phyloP scores from a whole-genome alignment of 2,329 filamentous ascomycete genomes.

The Clathrospora elynae region DNA sequence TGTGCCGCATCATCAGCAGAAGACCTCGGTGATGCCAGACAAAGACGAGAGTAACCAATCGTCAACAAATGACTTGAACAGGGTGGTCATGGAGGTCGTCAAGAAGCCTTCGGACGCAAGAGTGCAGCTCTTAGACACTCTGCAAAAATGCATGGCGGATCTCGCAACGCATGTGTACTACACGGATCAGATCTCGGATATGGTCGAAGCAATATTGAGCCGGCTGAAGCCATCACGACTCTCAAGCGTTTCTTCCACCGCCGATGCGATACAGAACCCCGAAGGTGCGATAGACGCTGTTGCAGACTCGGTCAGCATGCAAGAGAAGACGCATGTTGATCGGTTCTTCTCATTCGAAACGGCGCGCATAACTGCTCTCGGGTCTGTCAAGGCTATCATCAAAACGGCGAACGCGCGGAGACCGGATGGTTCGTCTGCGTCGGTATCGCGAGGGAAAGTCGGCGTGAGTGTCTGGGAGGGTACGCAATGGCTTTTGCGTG shows the following conservation, averaged over 20 bases:
- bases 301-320: conserved; percentile 54
- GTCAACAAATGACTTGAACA: conserved; percentile 25
- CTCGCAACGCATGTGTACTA: conserved; percentile 96
- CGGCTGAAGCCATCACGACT: conserved; percentile 71
- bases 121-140: conserved; percentile 67
- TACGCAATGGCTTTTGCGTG: conserved; percentile 90
- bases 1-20: conserved; percentile 48
- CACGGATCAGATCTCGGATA: conserved; percentile 92
- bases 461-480: conserved; percentile 89
- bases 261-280: conserved; percentile 59
- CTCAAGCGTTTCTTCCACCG: conserved; percentile 52
- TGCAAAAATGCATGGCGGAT: conserved; percentile 86
- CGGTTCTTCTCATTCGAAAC: conserved; percentile 68
- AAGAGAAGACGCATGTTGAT: conserved; percentile 59
- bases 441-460: conserved; percentile 74
- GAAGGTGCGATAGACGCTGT: conserved; percentile 55
- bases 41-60: conserved; percentile 26
- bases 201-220: conserved; percentile 79
- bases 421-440: conserved; percentile 50
- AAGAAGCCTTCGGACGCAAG: conserved; percentile 59
- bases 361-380: conserved; percentile 69
- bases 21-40: conserved; percentile 31
- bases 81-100: conserved; percentile 49
- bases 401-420: conserved; percentile 70
- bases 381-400: conserved; percentile 81